Evolutionary conservation across 805 yeast genomes (phyloP).

Genomic region (Candida peoriensis): DNA sequence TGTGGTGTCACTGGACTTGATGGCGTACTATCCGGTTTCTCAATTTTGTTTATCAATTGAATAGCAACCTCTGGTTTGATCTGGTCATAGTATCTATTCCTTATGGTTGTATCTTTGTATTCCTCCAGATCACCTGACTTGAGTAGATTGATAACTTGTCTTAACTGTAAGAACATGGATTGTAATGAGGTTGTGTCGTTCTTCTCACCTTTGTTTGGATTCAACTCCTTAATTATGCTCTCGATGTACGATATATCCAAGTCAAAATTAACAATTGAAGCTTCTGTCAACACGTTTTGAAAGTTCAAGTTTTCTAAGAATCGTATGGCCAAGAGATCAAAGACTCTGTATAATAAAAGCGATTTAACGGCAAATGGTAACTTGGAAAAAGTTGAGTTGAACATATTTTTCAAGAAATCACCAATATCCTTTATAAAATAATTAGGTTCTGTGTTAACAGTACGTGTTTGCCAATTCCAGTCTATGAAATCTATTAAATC

Average conservation of each 20-base stretch:
- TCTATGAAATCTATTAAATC: slow-evolving; percentile 81
- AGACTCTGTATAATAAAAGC: slow-evolving; percentile 77
- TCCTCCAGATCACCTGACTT: slow-evolving; percentile 59
- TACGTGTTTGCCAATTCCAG: slow-evolving; percentile 70
- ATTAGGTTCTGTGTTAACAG: slow-evolving; percentile 56
- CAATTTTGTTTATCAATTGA: slow-evolving; percentile 49
- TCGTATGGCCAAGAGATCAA: slow-evolving; percentile 75
- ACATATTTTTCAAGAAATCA: slow-evolving; percentile 76
- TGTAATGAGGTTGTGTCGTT: slow-evolving; percentile 46
- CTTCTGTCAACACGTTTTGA: slow-evolving; percentile 45
- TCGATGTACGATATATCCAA: slow-evolving; percentile 78
- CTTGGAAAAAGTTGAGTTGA: slow-evolving; percentile 76
- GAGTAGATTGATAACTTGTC: slow-evolving; percentile 74
- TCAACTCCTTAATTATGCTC: slow-evolving; percentile 31
- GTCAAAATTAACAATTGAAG: slow-evolving; percentile 72
- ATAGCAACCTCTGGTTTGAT: slow-evolving; percentile 70
- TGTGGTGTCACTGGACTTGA: slow-evolving; percentile 1
- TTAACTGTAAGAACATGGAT: slow-evolving; percentile 70
- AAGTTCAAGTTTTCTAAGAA: slow-evolving; percentile 56
- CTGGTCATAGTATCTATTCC: slow-evolving; percentile 67
- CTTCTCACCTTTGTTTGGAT: slow-evolving; percentile 21
- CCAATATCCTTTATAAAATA: slow-evolving; percentile 78
- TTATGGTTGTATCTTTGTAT: slow-evolving; percentile 48
- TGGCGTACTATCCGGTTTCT: slow-evolving; percentile 1
- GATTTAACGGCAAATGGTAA: slow-evolving; percentile 76